Base-by-base conservation (phyloP, 495 filamentous ascomycete genomes). In the Podospora australis region DNA sequence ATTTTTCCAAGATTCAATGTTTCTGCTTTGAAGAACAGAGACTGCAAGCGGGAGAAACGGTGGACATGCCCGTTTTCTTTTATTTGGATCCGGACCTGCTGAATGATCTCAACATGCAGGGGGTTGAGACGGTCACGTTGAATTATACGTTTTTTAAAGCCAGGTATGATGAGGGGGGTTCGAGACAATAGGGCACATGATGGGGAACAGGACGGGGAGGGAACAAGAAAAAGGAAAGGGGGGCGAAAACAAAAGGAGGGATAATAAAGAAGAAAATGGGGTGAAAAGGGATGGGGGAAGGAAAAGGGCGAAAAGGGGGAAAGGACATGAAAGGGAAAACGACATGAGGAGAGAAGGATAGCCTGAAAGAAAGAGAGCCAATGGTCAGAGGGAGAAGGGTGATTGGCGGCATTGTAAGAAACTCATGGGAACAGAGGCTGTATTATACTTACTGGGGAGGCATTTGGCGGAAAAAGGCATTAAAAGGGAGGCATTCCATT, bases 31-130 rank as follows among this genome's bases (percentile, higher is more conserved):
- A 99, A 74, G 90, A 75, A 65, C 72, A 98, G 77, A 80, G 94
- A 54, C 69, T 98, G 43, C 91, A 90, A 64, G 91, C 90, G 19
- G 89, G 91, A 21, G 94, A 99, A 73, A 89, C 89, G 28, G 94
- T 99, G 44, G 94, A 99, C 71, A 99, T 99, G 94, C 94, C 94
- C 2, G 94, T 99, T 5, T 97, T 99, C 72, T 99, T 99, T 63
- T 99, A 95, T 67, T 86, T 99, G 58, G 94, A 99, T 63, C 94
- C 94, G 5, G 94, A 96, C 55, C 86, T 97, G 70, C 73, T 88
- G 36, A 86, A 87, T 50, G 94, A 99, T 68, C 73, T 90, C 16
- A 86, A 82, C 39, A 97, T 96, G 92, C 84, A 77, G 66, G 86
- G 85, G 0, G 88, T 99, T 56, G 88, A 96, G 68, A 92, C 87